Percentiles rank a stretch among this genome's conserved stretches.
These are phyloP conservation scores for Carex sylvatica DNA, from an alignment of 202 grass and related monocot species.

Conservation along the genomic window DNA sequence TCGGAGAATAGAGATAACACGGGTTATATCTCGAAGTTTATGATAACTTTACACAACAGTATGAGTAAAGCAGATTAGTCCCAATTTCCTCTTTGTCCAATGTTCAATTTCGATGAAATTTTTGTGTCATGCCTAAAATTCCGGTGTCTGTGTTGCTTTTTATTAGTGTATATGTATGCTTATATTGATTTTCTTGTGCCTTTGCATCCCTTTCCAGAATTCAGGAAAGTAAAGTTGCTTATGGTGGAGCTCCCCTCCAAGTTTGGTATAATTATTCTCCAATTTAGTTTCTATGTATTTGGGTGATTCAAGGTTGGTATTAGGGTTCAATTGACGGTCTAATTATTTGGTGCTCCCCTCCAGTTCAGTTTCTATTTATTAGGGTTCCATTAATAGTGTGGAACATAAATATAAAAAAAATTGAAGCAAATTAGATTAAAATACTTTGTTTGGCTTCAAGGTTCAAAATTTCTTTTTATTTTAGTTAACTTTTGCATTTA, in stretches of 20 bases:
- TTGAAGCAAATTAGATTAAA: neutral
- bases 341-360: no score
- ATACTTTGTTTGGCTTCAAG: neutral
- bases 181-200: neutral
- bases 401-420: neutral
- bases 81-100: neutral
- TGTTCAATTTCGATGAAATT: neutral
- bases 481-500: neutral
- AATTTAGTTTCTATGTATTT: neutral
- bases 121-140: neutral
- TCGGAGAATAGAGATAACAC: neutral
- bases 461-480: neutral
- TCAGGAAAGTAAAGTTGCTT: neutral
- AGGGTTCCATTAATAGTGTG: no score
- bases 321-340: no score
- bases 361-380: no score
- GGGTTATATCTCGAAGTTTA: neutral
- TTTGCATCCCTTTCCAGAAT: neutral
- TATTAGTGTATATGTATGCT: neutral
- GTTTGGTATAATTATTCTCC: neutral
- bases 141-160: neutral
- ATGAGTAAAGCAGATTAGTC: neutral
- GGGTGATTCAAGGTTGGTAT: no score
- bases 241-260: neutral
- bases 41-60: neutral